Evolutionary conservation across 148 eudicot species (phyloP).

Genomic region (Linanthus parryae): DNA sequence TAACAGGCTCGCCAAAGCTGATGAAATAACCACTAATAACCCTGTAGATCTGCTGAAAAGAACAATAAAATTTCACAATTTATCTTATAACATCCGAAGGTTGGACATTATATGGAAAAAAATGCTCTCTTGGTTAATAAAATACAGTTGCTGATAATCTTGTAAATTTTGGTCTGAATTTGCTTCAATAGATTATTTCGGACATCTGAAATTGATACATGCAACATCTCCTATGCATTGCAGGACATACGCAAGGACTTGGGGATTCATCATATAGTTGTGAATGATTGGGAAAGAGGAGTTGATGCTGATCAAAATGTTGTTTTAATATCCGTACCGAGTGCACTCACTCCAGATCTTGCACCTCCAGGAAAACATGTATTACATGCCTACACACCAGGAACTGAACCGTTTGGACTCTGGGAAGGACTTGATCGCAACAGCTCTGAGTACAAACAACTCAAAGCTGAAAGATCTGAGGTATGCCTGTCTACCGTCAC

Average conservation of each 20-base stretch:
- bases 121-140: too few relatives aligned
- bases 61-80: too few relatives aligned
- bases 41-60: too few relatives aligned
- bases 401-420: constrained; percentile 80
- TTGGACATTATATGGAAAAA: too few relatives aligned
- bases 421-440: constrained; percentile 95
- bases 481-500: constrained; percentile 25
- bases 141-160: too few relatives aligned
- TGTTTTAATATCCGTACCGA: constrained; percentile 86
- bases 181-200: too few relatives aligned
- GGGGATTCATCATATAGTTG: constrained; percentile 91
- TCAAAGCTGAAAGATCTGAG: constrained; percentile 90
- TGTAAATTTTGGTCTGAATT: too few relatives aligned
- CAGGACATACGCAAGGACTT: constrained; percentile 82
- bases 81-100: too few relatives aligned
- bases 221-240: too few relatives aligned
- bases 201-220: too few relatives aligned
- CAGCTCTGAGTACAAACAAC: constrained; percentile 75
- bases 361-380: constrained; percentile 94
- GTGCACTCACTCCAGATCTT: constrained; percentile 74
- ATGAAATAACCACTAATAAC: too few relatives aligned
- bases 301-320: constrained; percentile 98
- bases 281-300: constrained; percentile 87
- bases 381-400: constrained; percentile 88
- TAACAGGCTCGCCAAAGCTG: too few relatives aligned